phyloP scores from a whole-genome alignment of 2,329 filamentous ascomycete genomes.

The Aspergillus sp. region DNA sequence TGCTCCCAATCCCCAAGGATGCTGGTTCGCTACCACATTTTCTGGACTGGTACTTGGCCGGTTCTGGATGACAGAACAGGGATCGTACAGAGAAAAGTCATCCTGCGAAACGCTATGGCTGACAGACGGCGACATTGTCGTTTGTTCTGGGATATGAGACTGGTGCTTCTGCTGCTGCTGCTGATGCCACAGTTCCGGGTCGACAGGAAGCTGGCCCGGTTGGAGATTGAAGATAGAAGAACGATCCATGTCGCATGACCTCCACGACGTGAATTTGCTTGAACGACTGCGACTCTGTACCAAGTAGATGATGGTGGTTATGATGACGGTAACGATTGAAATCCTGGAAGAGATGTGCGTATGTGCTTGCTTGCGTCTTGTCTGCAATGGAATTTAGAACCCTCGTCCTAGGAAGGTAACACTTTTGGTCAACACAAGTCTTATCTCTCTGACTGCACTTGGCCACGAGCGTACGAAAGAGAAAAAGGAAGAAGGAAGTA shows the following conservation, averaged over 20 bases:
- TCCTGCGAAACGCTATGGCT: slow-evolving; percentile 8
- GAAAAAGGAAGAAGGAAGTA: slow-evolving; percentile 1
- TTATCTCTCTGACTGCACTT: no score
- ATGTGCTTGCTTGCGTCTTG: no score
- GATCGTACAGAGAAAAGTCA: slow-evolving; percentile 10
- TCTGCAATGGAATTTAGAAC: no score
- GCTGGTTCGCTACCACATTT: not conserved
- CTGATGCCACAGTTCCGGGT: slow-evolving; percentile 13
- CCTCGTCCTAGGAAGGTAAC: no score
- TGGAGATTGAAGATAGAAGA: slow-evolving; percentile 12
- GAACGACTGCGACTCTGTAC: not conserved
- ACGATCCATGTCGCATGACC: slow-evolving; percentile 16
- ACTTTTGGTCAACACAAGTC: no score
- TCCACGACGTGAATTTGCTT: not conserved
- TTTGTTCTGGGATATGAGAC: slow-evolving; percentile 10
- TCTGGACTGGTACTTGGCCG: slow-evolving; percentile 19
- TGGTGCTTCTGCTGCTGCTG: not conserved
- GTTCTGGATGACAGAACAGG: slow-evolving; percentile 9
- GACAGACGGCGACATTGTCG: slow-evolving; percentile 8
- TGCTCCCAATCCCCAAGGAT: not conserved
- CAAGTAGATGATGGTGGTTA: not conserved
- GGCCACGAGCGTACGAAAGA: no score
- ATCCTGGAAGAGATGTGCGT: not conserved
- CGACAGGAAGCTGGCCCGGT: slow-evolving; percentile 16
- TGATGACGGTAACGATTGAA: not conserved